Base-by-base conservation (phyloP, 495 filamentous ascomycete species). In the Penicillium longicatenatum region DNA sequence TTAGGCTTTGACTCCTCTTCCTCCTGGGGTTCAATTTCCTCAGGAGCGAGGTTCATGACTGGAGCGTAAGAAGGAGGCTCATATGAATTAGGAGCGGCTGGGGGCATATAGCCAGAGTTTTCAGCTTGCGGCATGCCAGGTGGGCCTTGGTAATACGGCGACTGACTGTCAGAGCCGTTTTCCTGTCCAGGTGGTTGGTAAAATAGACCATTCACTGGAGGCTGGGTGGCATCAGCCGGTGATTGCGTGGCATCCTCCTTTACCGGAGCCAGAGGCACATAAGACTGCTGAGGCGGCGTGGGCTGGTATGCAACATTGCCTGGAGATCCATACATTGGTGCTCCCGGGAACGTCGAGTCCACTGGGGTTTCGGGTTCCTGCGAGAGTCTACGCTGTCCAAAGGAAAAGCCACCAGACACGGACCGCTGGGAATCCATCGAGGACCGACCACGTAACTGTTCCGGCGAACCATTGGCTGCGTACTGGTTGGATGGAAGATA, bases 401-500 rank as follows among this genome's bases (percentile, higher is more conserved):
- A 63, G 1, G 69, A 54, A 37, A 62, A 44, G 4, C 68, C 66
- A 42, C 60, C 54, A 49, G 75, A 74, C 12, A 63, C 58, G 26
- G 76, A 78, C 55, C 74, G 65, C 55, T 77, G 76, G n/a, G 74
- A 78, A 50, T 83, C 79, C 46, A 81, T 62, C 3, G 75, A 81
- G 24, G 75, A 72, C 50, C 76, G 68, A 20, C 74, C 68, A 21
- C 74, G 73, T 17, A 68, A 67, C 24, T 81, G 78, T 53, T 83
- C 81, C 21, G 79, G 75, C 3, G 81, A 82, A 0, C 73, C 76
- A 45, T 66, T 75, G 6, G 78, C 76, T 1, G 75, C 79, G 59
- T 81, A 78, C 30, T 77, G 77, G 31, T 65, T 73, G 10, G 70
- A 71, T 24, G 89, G 88, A 35, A 88, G 82, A 72, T 92, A 91